Evolutionary conservation across 192 early-diverging fungal genomes (phyloP).

Genomic region (Backusella tuberculispora): DNA sequence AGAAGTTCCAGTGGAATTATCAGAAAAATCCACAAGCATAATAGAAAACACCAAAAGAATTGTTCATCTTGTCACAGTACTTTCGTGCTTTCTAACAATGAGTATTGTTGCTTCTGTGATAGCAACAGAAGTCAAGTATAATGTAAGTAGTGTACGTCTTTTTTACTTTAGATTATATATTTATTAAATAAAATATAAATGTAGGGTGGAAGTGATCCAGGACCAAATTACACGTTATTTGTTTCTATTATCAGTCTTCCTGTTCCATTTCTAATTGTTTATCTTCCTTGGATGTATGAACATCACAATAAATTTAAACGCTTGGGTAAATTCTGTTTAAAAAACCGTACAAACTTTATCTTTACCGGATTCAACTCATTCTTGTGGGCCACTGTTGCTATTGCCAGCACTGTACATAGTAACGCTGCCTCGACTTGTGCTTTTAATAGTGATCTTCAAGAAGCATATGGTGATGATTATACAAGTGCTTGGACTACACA

Average conservation of each 20-base stretch:
- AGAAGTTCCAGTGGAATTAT: constrained; percentile 35
- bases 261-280: constrained; percentile 30
- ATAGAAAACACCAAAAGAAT: constrained; percentile 20
- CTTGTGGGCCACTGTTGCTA: constrained; percentile 34
- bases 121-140: constrained; percentile 28
- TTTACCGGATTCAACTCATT: constrained; percentile 32
- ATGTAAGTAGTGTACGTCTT: constrained; percentile 29
- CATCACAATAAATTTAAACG: constrained; percentile 37
- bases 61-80: constrained; percentile 29
- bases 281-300: constrained; percentile 44
- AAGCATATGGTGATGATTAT: constrained; percentile 23
- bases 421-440: constrained; percentile 24
- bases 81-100: constrained; percentile 23
- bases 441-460: constrained; percentile 20
- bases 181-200: neutral
- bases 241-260: constrained; percentile 31
- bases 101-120: constrained; percentile 36
- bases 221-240: constrained; percentile 36
- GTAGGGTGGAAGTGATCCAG: constrained; percentile 38
- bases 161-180: neutral
- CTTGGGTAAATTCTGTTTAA: constrained; percentile 41
- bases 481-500: constrained; percentile 35
- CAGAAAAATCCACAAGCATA: constrained; percentile 27
- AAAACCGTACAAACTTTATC: constrained; percentile 35
- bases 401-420: constrained; percentile 36